Evolutionary conservation across 2,329 filamentous ascomycete species (phyloP).

Genomic region (Rhynchosporium graminicola): DNA sequence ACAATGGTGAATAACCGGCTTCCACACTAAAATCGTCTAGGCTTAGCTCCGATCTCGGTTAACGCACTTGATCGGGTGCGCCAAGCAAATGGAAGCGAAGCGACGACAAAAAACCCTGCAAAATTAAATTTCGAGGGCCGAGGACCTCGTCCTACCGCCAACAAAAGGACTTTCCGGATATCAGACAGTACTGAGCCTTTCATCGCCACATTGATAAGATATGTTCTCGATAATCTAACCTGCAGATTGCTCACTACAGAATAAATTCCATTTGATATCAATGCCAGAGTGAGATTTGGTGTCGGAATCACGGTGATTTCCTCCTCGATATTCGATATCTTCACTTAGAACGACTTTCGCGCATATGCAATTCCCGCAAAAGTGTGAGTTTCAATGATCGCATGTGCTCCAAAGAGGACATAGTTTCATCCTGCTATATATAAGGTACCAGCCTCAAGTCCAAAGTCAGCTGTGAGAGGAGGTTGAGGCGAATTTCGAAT

Average conservation of each 20-base stretch:
- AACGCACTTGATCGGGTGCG: background rate
- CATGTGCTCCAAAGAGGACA: slow-evolving; percentile 33
- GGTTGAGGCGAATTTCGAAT: background rate
- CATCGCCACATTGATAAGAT: background rate
- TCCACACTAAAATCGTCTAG: background rate
- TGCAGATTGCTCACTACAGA: background rate
- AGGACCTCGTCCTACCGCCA: background rate
- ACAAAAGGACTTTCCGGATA: background rate
- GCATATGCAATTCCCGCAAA: slow-evolving; percentile 11
- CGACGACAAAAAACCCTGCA: slow-evolving; percentile 9
- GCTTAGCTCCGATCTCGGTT: background rate
- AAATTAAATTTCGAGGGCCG: slow-evolving; percentile 1
- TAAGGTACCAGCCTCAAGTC: slow-evolving; percentile 19
- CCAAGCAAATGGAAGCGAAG: slow-evolving; percentile 1
- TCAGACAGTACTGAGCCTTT: background rate
- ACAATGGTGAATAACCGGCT: background rate
- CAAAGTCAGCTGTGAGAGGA: slow-evolving; percentile 22
- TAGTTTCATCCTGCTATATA: slow-evolving; percentile 35
- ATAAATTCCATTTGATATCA: background rate
- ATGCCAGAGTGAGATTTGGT: background rate
- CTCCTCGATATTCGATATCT: background rate
- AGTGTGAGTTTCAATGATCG: slow-evolving; percentile 17
- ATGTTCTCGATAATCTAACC: background rate
- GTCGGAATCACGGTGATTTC: background rate
- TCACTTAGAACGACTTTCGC: slow-evolving; percentile 4